Base-by-base conservation (phyloP, 768 basidiomycete genomes). In the Grammothele lineata region DNA sequence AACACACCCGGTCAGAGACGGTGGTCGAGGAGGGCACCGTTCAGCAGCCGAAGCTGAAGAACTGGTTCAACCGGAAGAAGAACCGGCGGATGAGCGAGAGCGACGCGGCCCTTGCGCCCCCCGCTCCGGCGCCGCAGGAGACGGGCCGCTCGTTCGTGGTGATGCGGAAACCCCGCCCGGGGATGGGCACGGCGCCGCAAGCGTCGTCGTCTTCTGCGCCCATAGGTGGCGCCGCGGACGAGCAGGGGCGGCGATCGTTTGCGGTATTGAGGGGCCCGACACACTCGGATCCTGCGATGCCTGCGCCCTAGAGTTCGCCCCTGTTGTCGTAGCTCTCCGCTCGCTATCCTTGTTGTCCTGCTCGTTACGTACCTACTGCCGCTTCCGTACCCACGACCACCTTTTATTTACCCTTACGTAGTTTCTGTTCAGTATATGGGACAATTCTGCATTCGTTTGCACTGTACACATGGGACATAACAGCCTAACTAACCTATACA, bases 21-120 rank as follows among this genome's bases (percentile, higher is more conserved):
- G 30, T 8, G 30, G 30, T 15, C 9, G 30, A 63, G 67, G 30
- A 62, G 62, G 38, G 33, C n/a, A n/a, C n/a, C n/a, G n/a, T n/a
- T n/a, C n/a, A n/a, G n/a, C 73, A 73, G 53, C 74, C 75, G 25
- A 83, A 70, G 68, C 85, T 81, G 72, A 81, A 75, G 58, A 73
- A 73, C n/a, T 88, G 85, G 85, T 86, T 79, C 59, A 77, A 78
- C 43, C 60, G 85, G 18, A 70, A 80, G 27, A 74, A 80, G 49
- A 72, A 70, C 58, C 73, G 85, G 40, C 73, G 76, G 26, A 75
- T 82, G 50, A 84, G 81, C 55, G 81, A 75, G 48, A 78, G 79
- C 36, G 72, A 73, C 21, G 57, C 49, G 14, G 36, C 50, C 27
- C 36, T 46, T 27, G 32, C 59, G 17, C 41, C 54, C 2, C 27